Percentiles rank a stretch among this genome's conserved stretches.
Conservation (phyloP, 768 basidiomycete species). For the Pleurotus ostreatus region DNA sequence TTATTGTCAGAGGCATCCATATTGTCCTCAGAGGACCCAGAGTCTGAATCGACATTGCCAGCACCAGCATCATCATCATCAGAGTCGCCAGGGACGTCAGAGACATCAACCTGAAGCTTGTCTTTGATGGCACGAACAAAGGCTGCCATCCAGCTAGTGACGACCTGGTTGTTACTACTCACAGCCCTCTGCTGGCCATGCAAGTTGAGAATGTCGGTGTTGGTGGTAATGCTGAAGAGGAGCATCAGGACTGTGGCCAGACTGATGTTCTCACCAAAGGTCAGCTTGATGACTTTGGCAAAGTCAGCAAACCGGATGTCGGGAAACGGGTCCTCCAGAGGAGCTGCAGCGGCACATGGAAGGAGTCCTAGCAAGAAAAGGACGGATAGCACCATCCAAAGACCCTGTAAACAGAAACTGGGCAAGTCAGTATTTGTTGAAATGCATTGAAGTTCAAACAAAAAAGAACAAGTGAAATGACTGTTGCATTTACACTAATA, state of each 20-base stretch:
- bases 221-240: neutral
- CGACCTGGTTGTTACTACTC: neutral
- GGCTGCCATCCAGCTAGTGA: neutral
- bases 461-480: no score
- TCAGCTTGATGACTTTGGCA: neutral
- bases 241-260: slow-evolving; percentile 3
- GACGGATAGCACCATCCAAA: no score
- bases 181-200: neutral
- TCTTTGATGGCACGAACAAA: neutral
- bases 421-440: no score
- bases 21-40: neutral
- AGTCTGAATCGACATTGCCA: no score
- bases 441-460: no score
- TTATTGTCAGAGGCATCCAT: neutral
- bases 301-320: slow-evolving; percentile 1
- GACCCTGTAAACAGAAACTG: no score
- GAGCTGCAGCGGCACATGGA: neutral
- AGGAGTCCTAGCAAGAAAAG: neutral
- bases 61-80: neutral
- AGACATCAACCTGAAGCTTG: neutral
- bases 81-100: neutral
- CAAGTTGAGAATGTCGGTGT: slow-evolving; percentile 3
- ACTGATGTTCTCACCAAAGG: neutral
- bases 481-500: no score
- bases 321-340: slow-evolving; percentile 1